These are phyloP conservation scores for Dioszegia crocea DNA, from an alignment of 768 basidiomycete species.

Conservation along the genomic window DNA sequence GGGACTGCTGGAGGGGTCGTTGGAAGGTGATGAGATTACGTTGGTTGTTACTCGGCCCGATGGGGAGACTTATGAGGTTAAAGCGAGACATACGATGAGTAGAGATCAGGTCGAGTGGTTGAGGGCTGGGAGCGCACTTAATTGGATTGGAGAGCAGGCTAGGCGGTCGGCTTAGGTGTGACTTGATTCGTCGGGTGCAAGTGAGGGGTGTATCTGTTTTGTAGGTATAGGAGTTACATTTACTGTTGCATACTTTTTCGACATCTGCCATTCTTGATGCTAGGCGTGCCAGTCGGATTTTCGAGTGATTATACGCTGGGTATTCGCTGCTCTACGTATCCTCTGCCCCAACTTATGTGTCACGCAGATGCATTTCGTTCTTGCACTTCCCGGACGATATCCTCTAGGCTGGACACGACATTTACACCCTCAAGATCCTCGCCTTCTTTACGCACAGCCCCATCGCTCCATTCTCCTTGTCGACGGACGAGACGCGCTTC, in stretches of 20 bases:
- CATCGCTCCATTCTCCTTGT: constrained; percentile 42
- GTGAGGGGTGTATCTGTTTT: neutral
- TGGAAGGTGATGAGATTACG: constrained; percentile 53
- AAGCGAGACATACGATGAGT: constrained; percentile 83
- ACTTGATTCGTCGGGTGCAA: neutral
- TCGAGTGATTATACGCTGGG: no score
- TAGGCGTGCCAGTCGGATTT: no score
- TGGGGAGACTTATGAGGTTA: constrained; percentile 65
- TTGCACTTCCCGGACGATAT: constrained; percentile 34
- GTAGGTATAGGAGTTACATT: neutral
- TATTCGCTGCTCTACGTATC: no score
- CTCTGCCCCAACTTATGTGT: neutral
- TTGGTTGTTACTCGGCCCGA: constrained; percentile 65
- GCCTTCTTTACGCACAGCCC: constrained; percentile 25
- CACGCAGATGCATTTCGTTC: neutral
- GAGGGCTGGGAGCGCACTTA: constrained; percentile 79
- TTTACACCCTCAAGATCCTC: constrained; percentile 17
- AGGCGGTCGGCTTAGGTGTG: constrained; percentile 4
- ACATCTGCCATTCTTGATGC: no score
- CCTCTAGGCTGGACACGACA: constrained; percentile 22
- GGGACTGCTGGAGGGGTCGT: constrained; percentile 53
- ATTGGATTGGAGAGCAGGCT: constrained; percentile 59
- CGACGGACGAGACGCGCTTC: constrained; percentile 41
- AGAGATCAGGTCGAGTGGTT: constrained; percentile 88
- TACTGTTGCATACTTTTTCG: neutral